phyloP scores from a whole-genome alignment of 1,139 yeast genomes.

The Debaryomyces psychrophilus region DNA sequence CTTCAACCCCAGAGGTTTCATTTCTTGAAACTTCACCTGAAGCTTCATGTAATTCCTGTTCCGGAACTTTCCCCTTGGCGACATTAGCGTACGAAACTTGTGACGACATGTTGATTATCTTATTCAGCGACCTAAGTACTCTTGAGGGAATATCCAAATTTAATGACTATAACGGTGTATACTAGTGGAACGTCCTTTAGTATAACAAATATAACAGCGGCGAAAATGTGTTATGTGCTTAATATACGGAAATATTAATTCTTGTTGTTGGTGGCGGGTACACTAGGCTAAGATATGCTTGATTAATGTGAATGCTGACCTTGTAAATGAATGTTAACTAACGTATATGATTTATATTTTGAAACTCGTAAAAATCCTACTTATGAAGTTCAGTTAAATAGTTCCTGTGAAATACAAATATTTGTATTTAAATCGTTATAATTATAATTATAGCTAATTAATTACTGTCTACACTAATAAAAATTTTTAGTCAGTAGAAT shows the following conservation, averaged over 20 bases:
- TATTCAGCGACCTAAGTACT: background rate
- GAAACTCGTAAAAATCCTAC: slow-evolving; percentile 1
- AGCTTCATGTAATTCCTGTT: slow-evolving; percentile 5
- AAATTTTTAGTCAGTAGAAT: slow-evolving; percentile 9
- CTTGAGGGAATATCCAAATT: slow-evolving; percentile 1
- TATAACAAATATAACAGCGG: background rate
- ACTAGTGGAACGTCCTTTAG: background rate
- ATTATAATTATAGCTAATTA: slow-evolving; percentile 4
- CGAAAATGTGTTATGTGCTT: background rate
- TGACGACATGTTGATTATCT: slow-evolving; percentile 13
- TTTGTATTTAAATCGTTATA: slow-evolving; percentile 5
- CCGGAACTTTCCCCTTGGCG: slow-evolving; percentile 22
- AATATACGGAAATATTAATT: slow-evolving; percentile 1
- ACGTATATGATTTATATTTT: background rate
- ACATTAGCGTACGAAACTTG: slow-evolving; percentile 41
- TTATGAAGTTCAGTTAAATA: slow-evolving; percentile 3
- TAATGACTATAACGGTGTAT: slow-evolving; percentile 3
- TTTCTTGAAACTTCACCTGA: slow-evolving; percentile 4
- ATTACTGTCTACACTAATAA: slow-evolving; percentile 7
- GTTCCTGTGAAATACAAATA: slow-evolving; percentile 8
- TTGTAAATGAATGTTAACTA: slow-evolving; percentile 5
- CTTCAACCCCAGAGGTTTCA: slow-evolving; percentile 4
- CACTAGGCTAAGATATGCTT: slow-evolving; percentile 6
- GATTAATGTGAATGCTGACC: slow-evolving; percentile 6
- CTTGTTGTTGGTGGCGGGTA: slow-evolving; percentile 6